phyloP scores from a whole-genome alignment of 2,329 filamentous ascomycete species.

The Chlorencoelia australis region DNA sequence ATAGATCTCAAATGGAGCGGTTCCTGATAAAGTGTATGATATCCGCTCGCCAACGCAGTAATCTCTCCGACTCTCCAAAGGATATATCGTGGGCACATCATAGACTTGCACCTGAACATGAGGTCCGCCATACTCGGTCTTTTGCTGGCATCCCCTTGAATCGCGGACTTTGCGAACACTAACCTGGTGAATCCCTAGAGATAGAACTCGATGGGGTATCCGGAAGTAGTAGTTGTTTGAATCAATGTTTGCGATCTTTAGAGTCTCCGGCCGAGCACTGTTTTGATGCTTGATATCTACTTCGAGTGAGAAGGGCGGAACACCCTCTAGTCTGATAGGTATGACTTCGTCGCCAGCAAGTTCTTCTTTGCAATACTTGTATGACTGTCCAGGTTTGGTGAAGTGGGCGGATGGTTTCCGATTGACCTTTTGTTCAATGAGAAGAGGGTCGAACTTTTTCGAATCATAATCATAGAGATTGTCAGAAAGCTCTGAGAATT shows the following conservation, averaged over 20 bases:
- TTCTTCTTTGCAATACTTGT: constrained; percentile 89
- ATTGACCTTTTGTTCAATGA: constrained; percentile 75
- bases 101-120: constrained; percentile 87
- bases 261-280: constrained; percentile 66
- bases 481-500: constrained; percentile 74
- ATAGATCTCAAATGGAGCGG: constrained; percentile 83
- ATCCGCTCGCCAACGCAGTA: constrained; percentile 95
- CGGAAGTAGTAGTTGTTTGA: constrained; percentile 66
- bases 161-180: constrained; percentile 86
- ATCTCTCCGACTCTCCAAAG: constrained; percentile 73
- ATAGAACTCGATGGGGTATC: constrained; percentile 75
- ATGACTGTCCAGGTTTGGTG: constrained; percentile 77
- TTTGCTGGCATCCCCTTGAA: constrained; percentile 73
- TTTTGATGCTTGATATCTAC: constrained; percentile 89
- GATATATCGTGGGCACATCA: constrained; percentile 83
- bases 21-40: constrained; percentile 82
- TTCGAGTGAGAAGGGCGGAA: constrained; percentile 82
- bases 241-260: constrained; percentile 71
- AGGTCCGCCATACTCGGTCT: constrained; percentile 59
- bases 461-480: constrained; percentile 71
- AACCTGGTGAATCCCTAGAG: constrained; percentile 80
- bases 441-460: constrained; percentile 53
- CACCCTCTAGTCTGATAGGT: constrained; percentile 72
- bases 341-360: constrained; percentile 75
- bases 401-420: constrained; percentile 76